Conservation (phyloP, 305 asterid species). For the Fraxinus ornus region DNA sequence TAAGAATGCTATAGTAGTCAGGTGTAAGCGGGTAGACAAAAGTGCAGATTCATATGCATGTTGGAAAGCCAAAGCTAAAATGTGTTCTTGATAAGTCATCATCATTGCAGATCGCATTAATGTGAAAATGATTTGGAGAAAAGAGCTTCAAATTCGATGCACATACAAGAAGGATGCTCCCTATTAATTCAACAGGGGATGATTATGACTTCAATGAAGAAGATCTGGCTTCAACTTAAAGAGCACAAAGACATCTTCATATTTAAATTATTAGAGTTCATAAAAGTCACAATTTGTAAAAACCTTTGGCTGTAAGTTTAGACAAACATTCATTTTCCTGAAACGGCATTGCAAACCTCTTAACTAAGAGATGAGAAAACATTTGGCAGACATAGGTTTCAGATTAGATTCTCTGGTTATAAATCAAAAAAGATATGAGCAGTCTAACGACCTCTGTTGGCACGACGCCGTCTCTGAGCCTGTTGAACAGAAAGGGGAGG, state of each 20-base stretch:
- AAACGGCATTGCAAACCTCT: neutral
- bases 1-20: neutral
- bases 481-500: conserved; percentile 78
- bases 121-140: neutral
- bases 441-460: conserved; percentile 43
- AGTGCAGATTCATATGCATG: neutral
- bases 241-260: neutral
- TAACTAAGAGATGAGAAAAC: neutral
- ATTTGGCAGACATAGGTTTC: neutral
- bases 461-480: conserved; percentile 49
- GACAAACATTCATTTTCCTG: neutral
- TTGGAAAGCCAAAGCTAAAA: neutral
- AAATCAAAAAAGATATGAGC: conserved; percentile 4
- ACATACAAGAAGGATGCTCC: neutral
- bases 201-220: neutral
- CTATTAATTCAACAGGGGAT: neutral
- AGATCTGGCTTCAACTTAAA: neutral
- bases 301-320: neutral
- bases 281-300: neutral
- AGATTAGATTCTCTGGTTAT: conserved; percentile 8
- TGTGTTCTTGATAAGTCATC: neutral
- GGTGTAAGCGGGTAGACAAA: neutral
- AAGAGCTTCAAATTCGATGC: neutral
- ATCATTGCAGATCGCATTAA: neutral
- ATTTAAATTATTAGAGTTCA: neutral